Evolutionary conservation across 257 asterid genomes (phyloP).

Genomic region (Rauvolfia tetraphylla): DNA sequence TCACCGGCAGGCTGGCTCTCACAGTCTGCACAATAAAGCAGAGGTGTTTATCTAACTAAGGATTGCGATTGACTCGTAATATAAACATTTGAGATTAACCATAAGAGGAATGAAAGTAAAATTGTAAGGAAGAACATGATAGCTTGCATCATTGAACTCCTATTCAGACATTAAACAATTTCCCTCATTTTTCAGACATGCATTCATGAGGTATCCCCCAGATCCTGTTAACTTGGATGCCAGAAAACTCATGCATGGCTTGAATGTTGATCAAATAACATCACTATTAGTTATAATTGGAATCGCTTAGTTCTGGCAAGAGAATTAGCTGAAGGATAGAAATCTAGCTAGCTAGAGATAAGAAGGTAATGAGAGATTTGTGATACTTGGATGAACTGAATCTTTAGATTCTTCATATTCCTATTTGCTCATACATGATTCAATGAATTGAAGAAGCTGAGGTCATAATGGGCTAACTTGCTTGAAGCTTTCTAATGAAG

Average conservation of each 20-base stretch:
- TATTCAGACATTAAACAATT: background rate
- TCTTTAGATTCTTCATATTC: background rate
- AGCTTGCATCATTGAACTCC: background rate
- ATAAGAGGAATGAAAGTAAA: background rate
- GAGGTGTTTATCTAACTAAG: background rate
- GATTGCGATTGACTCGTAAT: background rate
- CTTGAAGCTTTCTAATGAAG: background rate
- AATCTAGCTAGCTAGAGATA: background rate
- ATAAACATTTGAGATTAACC: background rate
- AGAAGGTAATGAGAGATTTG: background rate
- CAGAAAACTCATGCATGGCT: background rate
- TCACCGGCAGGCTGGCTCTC: constrained; percentile 25
- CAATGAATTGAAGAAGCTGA: background rate
- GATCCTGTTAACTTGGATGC: background rate
- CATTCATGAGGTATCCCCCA: background rate
- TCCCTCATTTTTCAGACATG: background rate
- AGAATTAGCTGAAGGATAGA: background rate
- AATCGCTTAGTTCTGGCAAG: background rate
- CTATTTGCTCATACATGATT: background rate
- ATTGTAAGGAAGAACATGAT: background rate
- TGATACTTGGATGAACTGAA: background rate
- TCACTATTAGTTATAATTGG: background rate
- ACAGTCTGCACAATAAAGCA: constrained; percentile 21
- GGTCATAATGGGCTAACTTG: background rate
- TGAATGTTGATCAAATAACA: background rate